phyloP scores from a whole-genome alignment of 2,329 filamentous ascomycete species.

The Verticillium klebahnii region DNA sequence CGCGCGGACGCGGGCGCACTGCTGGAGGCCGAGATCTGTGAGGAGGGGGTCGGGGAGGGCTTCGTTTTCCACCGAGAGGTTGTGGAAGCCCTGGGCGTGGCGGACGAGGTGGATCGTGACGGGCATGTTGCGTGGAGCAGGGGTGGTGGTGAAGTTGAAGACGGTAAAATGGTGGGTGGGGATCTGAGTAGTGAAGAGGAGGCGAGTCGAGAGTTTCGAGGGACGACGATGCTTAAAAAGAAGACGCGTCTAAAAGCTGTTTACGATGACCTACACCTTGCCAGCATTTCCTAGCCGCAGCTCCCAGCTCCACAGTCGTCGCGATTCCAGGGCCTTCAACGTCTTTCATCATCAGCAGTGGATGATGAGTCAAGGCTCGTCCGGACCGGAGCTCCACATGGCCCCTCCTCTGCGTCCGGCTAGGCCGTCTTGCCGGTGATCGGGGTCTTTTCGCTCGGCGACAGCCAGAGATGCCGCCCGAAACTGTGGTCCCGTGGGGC shows the following conservation, averaged over 20 bases:
- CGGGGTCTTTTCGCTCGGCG: neutral
- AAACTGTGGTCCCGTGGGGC: neutral
- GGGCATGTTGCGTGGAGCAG: slow-evolving; percentile 30
- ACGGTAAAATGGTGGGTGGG: too few species aligned
- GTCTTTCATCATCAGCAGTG: neutral
- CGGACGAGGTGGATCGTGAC: slow-evolving; percentile 63
- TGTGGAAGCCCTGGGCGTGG: slow-evolving; percentile 78
- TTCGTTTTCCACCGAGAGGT: slow-evolving; percentile 67
- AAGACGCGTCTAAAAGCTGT: too few species aligned
- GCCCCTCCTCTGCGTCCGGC: neutral
- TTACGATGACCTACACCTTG: too few species aligned
- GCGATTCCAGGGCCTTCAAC: neutral
- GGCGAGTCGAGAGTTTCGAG: neutral
- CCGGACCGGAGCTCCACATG: neutral
- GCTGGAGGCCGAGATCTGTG: slow-evolving; percentile 68
- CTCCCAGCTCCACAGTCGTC: neutral
- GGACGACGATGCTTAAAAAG: too few species aligned
- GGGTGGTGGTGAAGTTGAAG: neutral
- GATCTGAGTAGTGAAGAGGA: neutral
- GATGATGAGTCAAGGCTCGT: neutral
- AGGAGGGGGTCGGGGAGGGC: slow-evolving; percentile 71
- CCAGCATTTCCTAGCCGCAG: neutral
- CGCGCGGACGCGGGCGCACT: slow-evolving; percentile 62
- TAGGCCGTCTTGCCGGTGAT: neutral
- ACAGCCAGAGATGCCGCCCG: neutral